Base-by-base conservation (phyloP, 192 early-diverging fungal species). In the Backusella tuberculispora region DNA sequence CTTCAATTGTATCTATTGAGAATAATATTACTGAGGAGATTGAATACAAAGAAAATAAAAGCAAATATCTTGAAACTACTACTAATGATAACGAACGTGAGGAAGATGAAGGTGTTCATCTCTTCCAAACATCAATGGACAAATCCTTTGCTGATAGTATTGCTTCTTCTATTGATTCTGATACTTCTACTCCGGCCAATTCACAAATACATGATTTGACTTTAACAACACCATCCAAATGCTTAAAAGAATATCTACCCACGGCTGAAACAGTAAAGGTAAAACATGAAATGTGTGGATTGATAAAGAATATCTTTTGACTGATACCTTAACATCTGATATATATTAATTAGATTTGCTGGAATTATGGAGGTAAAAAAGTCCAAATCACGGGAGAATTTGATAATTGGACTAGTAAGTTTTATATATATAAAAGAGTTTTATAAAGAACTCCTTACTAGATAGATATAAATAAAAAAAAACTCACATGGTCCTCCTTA, bases 341-440 rank as follows among this genome's bases (percentile, higher is more conserved):
- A 34, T 38, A 6, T 40, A 71, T n/a, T 14, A 45, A 29, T 12
- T 24, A 83, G 82, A 76, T 83, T 40, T 73, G 71, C 13, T 83
- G 82, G 82, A 76, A 69, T 17, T 76, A 80, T 46, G 82, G 79
- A 21, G 82, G 79, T 15, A 72, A 81, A 26, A 43, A 76, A 45
- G 82, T 81, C 43, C 78, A 78, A 44, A 74, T 83, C 44, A 83
- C 79, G 41, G 82, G 82, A 15, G 77, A 64, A 4, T 83, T 83
- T 48, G 82, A 78, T 44, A 69, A 78, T 74, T 83, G 82, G 82
- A 34, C 75, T 76, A 71, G 82, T 83, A 80, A 50, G 34, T 7
- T 17, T 38, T 38, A 29, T 24, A 34, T 19, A 4, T 12, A 38
- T 38, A 66, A 26, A 29, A 66, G 17, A 7, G 13, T 37, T 12